Evolutionary conservation across 352 stramenopile genomes (phyloP), one percentile per base, ranked within the genome.

Genomic region (Elongisporangium undulatum): DNA sequence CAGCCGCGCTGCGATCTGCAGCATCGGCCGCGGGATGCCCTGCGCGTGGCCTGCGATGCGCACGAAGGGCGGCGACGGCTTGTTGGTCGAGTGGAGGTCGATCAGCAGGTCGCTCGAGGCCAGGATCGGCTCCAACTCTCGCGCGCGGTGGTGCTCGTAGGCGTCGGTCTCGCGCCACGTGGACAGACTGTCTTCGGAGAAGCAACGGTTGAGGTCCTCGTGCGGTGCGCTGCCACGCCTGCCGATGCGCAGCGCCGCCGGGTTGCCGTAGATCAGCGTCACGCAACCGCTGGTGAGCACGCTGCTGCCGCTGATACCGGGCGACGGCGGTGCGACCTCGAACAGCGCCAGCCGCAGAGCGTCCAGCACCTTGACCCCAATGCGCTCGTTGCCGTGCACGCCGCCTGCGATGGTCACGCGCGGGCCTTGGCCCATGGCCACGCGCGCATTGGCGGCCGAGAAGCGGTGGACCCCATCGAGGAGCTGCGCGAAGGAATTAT

Each of bases 21-120:
- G 52, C 34, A 76, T 41, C 10, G 55, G 38, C 2, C 24, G n/a
- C 17, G 71, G 64, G 21, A 87, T 62, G 10, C 55, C 63, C 6
- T 55, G 59, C 8, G 66, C 16, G 56, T 74, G 60, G 4, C 81
- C 83, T 1, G 79, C 77, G 23, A 93, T 55, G 41, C 80, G 77
- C 34, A 90, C 64, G 45, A 93, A 93, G 10, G 81, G 81, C 21
- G 61, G 60, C 4, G 83, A 91, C 23, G 79, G 77, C 49, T 89
- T 88, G 67, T 93, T 93, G 20, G 83, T 90, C 67, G 83, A 89
- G 61, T 93, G 83, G 48, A 91, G 57, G 62, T 93, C 79, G 52
- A 93, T 58, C 58, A 93, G 56, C 53, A 93, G 53, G 66, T 91
- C 74, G 48, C 65, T 85, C 9, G 62, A 15, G 4, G 68, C 74